Conservation (phyloP, 2,329 filamentous ascomycete genomes). For the Fonsecaea multimorphosa region DNA sequence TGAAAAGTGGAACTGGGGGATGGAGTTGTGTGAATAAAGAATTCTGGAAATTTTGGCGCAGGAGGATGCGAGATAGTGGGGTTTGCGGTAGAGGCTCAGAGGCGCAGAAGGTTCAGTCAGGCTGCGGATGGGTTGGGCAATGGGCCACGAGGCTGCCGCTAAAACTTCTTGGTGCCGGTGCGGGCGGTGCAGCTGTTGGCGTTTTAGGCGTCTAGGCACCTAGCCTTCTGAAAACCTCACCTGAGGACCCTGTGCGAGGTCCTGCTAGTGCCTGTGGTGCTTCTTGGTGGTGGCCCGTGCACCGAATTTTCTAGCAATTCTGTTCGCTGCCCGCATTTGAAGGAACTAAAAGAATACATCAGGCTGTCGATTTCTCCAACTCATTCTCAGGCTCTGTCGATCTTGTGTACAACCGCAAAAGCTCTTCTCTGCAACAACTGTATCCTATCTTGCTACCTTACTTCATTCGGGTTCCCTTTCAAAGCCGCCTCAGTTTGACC, state of each 20-base stretch:
- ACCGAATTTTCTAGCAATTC: conserved; percentile 37
- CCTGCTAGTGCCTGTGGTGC: background rate
- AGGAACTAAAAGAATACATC: conserved; percentile 12
- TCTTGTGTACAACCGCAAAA: background rate
- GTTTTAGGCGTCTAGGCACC: background rate
- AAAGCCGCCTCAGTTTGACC: background rate
- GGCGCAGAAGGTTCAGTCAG: too few species aligned
- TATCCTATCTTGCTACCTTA: background rate
- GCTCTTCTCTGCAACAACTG: background rate
- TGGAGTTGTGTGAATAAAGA: conserved; percentile 2
- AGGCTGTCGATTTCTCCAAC: conserved; percentile 17
- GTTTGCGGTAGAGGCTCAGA: background rate
- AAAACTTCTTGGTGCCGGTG: background rate
- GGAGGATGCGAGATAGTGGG: background rate
- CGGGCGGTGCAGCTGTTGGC: background rate
- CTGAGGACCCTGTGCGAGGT: conserved; percentile 7
- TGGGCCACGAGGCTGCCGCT: conserved; percentile 3
- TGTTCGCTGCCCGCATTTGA: conserved; percentile 22
- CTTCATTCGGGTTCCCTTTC: background rate
- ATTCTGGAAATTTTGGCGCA: conserved; percentile 24
- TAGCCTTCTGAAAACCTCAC: background rate
- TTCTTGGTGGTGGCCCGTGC: conserved; percentile 24
- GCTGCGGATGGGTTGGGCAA: too few species aligned
- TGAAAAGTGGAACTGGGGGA: conserved; percentile 16
- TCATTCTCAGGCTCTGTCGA: conserved; percentile 13